Percentiles rank a stretch among this genome's conserved stretches.
phyloP scores from a whole-genome alignment of 73 alveolate species.

The Paramecium biaurelia region DNA sequence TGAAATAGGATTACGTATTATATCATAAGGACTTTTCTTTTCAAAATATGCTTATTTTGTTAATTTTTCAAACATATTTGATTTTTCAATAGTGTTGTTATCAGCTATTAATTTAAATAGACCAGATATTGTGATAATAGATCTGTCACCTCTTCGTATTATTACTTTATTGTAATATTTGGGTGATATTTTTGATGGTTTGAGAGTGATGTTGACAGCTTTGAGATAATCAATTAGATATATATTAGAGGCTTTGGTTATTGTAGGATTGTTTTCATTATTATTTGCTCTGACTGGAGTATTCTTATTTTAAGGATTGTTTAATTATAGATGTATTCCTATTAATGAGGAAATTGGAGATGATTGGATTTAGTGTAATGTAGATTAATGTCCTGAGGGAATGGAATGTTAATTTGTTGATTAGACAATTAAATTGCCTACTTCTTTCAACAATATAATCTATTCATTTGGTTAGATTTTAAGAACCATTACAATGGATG shows the following conservation, averaged over 20 bases:
- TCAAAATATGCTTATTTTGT: neutral
- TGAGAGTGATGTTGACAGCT: neutral
- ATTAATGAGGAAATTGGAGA: neutral
- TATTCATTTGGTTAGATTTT: constrained; percentile 5
- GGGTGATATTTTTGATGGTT: constrained; percentile 15
- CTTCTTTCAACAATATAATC: neutral
- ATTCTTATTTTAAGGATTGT: neutral
- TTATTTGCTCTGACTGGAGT: constrained; percentile 16
- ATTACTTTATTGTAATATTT: neutral
- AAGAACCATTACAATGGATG: constrained; percentile 16
- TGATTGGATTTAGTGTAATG: neutral
- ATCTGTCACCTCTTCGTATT: neutral
- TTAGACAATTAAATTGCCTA: neutral
- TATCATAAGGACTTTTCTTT: neutral
- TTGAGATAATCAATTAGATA: neutral
- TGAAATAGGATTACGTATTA: neutral
- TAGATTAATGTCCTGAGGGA: neutral
- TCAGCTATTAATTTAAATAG: neutral
- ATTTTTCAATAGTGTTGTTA: neutral
- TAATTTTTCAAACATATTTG: neutral
- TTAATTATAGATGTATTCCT: neutral
- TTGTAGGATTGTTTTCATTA: neutral
- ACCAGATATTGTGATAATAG: neutral
- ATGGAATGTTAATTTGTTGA: neutral
- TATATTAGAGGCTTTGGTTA: constrained; percentile 29